phyloP scores from a whole-genome alignment of 129 eudicot species.

The Ambrosia artemisiifolia region DNA sequence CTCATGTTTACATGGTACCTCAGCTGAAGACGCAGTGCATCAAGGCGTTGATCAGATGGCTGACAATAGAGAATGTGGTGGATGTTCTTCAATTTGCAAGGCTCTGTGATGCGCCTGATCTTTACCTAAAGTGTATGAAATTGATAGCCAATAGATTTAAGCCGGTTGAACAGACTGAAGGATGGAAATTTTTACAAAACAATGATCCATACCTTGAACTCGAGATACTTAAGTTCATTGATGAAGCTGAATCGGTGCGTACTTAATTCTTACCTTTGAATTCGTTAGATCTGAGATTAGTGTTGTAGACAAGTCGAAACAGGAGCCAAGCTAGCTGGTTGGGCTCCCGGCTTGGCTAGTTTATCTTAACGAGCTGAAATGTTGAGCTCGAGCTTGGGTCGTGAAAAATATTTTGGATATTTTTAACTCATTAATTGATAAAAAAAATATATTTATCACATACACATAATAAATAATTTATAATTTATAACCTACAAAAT shows the following conservation, averaged over 20 bases:
- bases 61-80: constrained; percentile 63
- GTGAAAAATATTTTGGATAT: no score
- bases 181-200: constrained; percentile 75
- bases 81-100: constrained; percentile 80
- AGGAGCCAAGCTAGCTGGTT: no score
- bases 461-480: no score
- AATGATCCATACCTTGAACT: constrained; percentile 82
- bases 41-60: constrained; percentile 42
- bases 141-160: constrained; percentile 49
- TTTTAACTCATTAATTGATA: no score
- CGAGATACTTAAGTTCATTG: constrained; percentile 79
- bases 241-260: constrained; percentile 66
- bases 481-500: no score
- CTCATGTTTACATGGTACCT: constrained; percentile 81
- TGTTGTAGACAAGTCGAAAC: no score
- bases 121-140: constrained; percentile 65
- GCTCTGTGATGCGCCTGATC: constrained; percentile 34
- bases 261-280: background rate
- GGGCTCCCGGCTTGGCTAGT: no score
- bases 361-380: no score
- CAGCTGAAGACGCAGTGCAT: constrained; percentile 68
- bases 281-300: no score
- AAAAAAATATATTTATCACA: no score
- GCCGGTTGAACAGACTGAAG: constrained; percentile 70
- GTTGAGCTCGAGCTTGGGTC: no score